Evolutionary conservation across 2,329 filamentous ascomycete genomes (phyloP), one percentile per base, ranked within the genome.

Genomic region (Rhynchosporium graminicola): DNA sequence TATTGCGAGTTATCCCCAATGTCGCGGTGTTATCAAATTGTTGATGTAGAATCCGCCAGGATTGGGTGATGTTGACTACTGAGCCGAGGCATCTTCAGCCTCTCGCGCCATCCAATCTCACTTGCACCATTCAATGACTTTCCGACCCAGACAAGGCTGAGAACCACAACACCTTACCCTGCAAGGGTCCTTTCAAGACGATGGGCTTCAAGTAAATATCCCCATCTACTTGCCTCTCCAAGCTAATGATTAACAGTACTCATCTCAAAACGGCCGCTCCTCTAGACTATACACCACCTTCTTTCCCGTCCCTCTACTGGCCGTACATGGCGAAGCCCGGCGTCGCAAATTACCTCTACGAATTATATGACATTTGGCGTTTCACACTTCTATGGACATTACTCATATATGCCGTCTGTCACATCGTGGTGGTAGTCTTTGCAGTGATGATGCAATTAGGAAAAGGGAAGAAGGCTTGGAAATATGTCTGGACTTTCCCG

Each of bases 341-440:
- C 26, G 76, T 80, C 52, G 68, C 72, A 3, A 73, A 73, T 26
- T 75, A 75, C 52, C 83, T 91, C 63, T 89, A 89, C 76, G 79
- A 86, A 70, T 79, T 82, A 1, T 71, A 73, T 60, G 86, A 90
- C 67, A 87, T 90, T 61, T 88, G 87, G 82, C 84, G 85, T 60
- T 90, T 88, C 74, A 91, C 88, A 1, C 76, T 89, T 4, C 81
- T 82, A 73, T 91, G 88, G 88, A 89, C 87, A 0, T 76, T 90
- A 38, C 80, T 90, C 8, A 81, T 87, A 67, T 87, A 86, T 65
- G 83, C 79, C 6, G 80, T 81, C 3, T 82, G 86, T n/a, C 87
- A 90, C 73, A 45, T 70, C 26, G 76, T 82, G 3, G 86, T 85
- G 0, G 83, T 83, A 0, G 75, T 76, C 1, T 89, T 83, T 74